These are phyloP conservation scores for Lycium barbarum DNA, from an alignment of 257 asterid genomes.

Conservation along the genomic window DNA sequence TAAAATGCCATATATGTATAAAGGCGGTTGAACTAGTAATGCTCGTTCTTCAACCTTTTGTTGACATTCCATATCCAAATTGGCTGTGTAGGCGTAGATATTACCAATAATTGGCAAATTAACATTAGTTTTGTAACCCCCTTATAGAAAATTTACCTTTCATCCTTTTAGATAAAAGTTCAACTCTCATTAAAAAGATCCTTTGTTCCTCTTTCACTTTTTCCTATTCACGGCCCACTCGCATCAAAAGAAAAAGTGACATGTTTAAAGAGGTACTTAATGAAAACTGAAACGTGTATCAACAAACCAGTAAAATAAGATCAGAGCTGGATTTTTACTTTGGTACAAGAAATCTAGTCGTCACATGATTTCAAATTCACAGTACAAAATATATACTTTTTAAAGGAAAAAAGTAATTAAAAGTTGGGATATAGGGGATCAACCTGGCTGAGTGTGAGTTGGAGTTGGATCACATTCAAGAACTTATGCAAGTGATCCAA, in stretches of 20 bases:
- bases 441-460: constrained; percentile 8
- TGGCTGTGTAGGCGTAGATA: too few species aligned
- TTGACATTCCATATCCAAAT: too few species aligned
- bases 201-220: not conserved
- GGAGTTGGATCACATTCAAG: constrained; percentile 33
- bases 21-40: too few species aligned
- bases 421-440: constrained; percentile 21
- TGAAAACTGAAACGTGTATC: not conserved
- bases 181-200: too few species aligned
- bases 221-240: not conserved
- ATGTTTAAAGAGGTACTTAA: not conserved
- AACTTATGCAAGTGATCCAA: constrained; percentile 51
- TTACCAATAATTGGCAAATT: too few species aligned
- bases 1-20: too few species aligned
- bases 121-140: too few species aligned
- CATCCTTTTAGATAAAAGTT: too few species aligned
- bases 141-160: too few species aligned
- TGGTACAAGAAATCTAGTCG: not conserved
- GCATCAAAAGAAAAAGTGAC: not conserved
- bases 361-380: not conserved
- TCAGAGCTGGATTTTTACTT: not conserved
- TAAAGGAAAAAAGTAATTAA: not conserved
- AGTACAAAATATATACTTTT: not conserved
- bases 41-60: too few species aligned
- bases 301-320: not conserved